Evolutionary conservation across 495 filamentous ascomycete species (phyloP).

Genomic region (Penicillium roqueforti): DNA sequence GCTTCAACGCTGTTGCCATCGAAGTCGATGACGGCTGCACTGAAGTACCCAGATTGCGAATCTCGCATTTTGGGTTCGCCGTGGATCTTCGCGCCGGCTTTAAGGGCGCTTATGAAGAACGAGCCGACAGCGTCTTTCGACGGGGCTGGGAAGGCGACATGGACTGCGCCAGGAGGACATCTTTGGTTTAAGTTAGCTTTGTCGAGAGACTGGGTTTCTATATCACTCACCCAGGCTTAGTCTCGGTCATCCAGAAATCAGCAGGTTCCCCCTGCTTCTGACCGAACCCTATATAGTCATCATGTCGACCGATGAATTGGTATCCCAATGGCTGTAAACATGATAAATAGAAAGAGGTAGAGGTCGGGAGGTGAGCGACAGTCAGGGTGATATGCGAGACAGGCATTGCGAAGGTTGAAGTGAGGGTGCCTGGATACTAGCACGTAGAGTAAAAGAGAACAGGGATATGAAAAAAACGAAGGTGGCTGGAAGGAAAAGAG

Average conservation of each 20-base stretch:
- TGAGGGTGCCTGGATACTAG: constrained; percentile 8
- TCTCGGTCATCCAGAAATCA: constrained; percentile 57
- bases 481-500: constrained; percentile 33
- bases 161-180: constrained; percentile 46
- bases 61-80: constrained; percentile 52
- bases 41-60: constrained; percentile 51
- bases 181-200: constrained; percentile 30
- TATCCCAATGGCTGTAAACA: constrained; percentile 72
- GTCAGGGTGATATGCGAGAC: constrained; percentile 57
- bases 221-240: constrained; percentile 48
- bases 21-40: constrained; percentile 57
- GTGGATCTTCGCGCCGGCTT: constrained; percentile 54
- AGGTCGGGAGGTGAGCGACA: constrained; percentile 72
- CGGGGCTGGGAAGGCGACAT: constrained; percentile 56
- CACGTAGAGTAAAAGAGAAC: constrained; percentile 9
- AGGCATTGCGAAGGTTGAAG: constrained; percentile 43
- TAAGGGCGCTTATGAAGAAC: constrained; percentile 58
- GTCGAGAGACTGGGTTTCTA: background rate
- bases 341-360: constrained; percentile 76
- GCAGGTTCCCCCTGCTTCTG: constrained; percentile 47
- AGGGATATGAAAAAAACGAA: constrained; percentile 9
- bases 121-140: constrained; percentile 49
- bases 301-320: constrained; percentile 56
- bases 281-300: constrained; percentile 55
- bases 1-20: constrained; percentile 60